Evolutionary conservation across 1,284 basidiomycete genomes (phyloP).

Genomic region (Takashimella tepidaria): DNA sequence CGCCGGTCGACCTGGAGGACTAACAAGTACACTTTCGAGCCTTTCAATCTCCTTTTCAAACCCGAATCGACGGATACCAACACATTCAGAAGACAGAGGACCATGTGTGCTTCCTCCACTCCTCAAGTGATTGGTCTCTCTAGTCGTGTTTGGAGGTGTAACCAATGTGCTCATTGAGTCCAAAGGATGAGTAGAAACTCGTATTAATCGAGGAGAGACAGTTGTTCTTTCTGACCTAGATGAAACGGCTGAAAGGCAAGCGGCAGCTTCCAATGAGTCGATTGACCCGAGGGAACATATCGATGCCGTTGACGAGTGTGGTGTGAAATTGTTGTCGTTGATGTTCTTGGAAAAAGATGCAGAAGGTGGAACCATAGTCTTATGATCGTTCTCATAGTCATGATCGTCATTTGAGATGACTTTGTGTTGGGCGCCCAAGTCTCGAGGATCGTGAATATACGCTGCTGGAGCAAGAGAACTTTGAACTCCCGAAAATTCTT

Average conservation of each 20-base stretch:
- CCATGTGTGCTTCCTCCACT: too few relatives aligned
- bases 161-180: too few relatives aligned
- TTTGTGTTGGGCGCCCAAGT: background rate
- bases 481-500: background rate
- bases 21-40: background rate
- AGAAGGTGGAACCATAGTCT: too few relatives aligned
- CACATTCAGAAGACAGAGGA: too few relatives aligned
- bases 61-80: background rate
- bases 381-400: too few relatives aligned
- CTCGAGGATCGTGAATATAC: background rate
- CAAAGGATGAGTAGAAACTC: too few relatives aligned
- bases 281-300: background rate
- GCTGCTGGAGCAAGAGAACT: background rate
- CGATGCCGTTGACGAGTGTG: background rate
- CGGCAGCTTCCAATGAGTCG: background rate
- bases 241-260: background rate
- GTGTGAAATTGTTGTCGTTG: too few relatives aligned
- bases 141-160: too few relatives aligned
- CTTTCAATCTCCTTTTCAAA: background rate
- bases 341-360: too few relatives aligned
- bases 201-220: too few relatives aligned
- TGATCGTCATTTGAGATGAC: too few relatives aligned
- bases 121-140: too few relatives aligned
- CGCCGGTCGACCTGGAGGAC: background rate
- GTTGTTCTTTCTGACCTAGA: background rate